A percentile compares a stretch with the other conserved stretches of the same genome.
phyloP scores from a whole-genome alignment of 805 yeast species.

The Metschnikowia kofuensis region DNA sequence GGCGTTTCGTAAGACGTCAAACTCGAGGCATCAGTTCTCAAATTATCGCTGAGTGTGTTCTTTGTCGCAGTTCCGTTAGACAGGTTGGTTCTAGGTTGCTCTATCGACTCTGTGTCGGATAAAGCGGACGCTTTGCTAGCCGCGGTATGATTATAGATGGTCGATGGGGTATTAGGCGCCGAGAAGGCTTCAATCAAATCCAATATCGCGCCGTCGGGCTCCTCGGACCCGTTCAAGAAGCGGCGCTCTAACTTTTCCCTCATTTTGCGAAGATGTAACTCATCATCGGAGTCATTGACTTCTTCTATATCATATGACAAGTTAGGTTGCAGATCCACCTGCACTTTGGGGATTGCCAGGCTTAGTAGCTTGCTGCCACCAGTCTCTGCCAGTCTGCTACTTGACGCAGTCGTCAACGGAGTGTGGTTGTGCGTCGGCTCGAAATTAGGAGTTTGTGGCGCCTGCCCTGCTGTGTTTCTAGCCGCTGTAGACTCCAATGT shows the following conservation, averaged over 20 bases:
- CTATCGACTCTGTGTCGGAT: too few species aligned
- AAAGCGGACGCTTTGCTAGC: neutral
- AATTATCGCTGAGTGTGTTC: conserved; percentile 1
- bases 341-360: conserved; percentile 7
- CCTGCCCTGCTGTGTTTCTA: neutral
- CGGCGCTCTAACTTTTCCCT: conserved; percentile 17
- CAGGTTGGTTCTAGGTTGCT: too few species aligned
- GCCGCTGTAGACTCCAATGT: conserved; percentile 2
- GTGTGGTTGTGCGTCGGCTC: conserved; percentile 1
- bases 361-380: conserved; percentile 1
- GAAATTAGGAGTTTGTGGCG: conserved; percentile 1
- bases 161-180: conserved; percentile 20
- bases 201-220: conserved; percentile 19
- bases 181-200: conserved; percentile 21
- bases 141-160: conserved; percentile 8
- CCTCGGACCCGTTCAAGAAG: conserved; percentile 7
- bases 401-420: neutral
- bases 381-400: neutral
- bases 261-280: conserved; percentile 18
- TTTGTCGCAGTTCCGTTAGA: neutral
- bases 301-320: conserved; percentile 34
- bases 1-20: conserved; percentile 16
- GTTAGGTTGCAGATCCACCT: neutral
- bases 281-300: conserved; percentile 40
- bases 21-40: conserved; percentile 9